Evolutionary conservation across 768 basidiomycete genomes (phyloP).

Genomic region (Phaeotremella skinneri): DNA sequence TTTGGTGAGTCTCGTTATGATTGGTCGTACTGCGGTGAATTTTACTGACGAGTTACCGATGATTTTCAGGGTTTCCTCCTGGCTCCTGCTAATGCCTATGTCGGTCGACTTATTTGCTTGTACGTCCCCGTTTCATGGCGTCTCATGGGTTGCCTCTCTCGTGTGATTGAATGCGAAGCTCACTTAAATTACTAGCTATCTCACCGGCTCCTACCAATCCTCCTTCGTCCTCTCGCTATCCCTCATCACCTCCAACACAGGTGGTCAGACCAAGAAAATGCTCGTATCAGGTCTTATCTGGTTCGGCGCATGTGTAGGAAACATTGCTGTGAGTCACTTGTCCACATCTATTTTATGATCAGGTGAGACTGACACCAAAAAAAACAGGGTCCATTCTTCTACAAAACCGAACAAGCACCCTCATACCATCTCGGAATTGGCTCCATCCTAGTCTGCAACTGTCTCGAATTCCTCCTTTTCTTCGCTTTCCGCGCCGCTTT

Average conservation of each 20-base stretch:
- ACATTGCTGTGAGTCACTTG: slow-evolving; percentile 30
- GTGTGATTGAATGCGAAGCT: too few relatives aligned
- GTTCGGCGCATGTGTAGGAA: slow-evolving; percentile 47
- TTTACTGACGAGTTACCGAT: too few relatives aligned
- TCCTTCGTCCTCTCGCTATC: slow-evolving; percentile 47
- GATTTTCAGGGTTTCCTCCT: slow-evolving; percentile 42
- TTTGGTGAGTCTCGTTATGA: slow-evolving; percentile 16
- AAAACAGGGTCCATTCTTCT: slow-evolving; percentile 35
- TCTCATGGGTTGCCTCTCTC: background rate
- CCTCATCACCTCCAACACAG: slow-evolving; percentile 54
- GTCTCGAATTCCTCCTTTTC: slow-evolving; percentile 43
- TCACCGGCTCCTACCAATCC: slow-evolving; percentile 49
- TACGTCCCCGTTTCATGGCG: slow-evolving; percentile 14
- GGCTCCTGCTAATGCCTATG: slow-evolving; percentile 47
- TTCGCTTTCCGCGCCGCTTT: slow-evolving; percentile 42
- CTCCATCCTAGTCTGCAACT: slow-evolving; percentile 44
- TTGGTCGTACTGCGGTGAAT: background rate
- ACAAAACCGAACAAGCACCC: slow-evolving; percentile 43
- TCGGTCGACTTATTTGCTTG: slow-evolving; percentile 51
- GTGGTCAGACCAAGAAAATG: slow-evolving; percentile 53
- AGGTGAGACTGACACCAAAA: background rate
- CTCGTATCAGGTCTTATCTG: slow-evolving; percentile 49
- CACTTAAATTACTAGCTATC: slow-evolving; percentile 24
- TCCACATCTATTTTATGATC: background rate
- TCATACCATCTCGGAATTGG: slow-evolving; percentile 51